Evolutionary conservation across 1,139 yeast genomes (phyloP).

Genomic region (Suhomyces yuchorum): DNA sequence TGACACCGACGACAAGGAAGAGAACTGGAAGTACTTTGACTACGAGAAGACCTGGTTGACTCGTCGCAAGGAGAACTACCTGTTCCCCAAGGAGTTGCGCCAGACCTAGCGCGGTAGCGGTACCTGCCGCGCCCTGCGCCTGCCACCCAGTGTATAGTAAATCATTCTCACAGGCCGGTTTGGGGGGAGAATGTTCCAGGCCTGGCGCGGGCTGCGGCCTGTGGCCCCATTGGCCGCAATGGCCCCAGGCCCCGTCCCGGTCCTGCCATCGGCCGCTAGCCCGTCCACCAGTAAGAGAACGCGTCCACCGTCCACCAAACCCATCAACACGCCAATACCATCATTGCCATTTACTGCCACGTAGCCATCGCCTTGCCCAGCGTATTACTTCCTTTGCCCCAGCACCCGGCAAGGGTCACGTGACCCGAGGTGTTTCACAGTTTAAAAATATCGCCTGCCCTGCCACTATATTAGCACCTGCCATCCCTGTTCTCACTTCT

Average conservation of each 20-base stretch:
- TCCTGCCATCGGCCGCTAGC: too few relatives aligned
- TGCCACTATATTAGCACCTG: neutral
- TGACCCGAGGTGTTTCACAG: neutral
- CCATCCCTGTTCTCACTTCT: too few relatives aligned
- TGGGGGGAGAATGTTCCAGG: neutral
- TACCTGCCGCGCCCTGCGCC: too few relatives aligned
- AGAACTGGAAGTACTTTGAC: slow-evolving; percentile 83
- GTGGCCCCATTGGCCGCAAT: neutral
- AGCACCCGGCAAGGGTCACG: too few relatives aligned
- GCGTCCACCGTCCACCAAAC: too few relatives aligned
- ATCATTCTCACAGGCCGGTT: neutral
- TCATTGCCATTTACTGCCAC: neutral
- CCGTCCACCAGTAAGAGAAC: too few relatives aligned
- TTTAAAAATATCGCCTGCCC: neutral
- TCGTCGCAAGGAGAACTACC: slow-evolving; percentile 72
- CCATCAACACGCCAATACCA: too few relatives aligned
- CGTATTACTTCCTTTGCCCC: too few relatives aligned
- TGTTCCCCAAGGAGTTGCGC: slow-evolving; percentile 30
- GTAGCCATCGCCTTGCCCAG: neutral
- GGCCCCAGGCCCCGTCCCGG: too few relatives aligned
- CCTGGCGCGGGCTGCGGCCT: neutral
- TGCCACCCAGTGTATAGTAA: slow-evolving; percentile 1
- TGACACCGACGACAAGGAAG: slow-evolving; percentile 42
- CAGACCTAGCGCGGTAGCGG: too few relatives aligned
- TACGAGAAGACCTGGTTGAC: slow-evolving; percentile 89